Conservation (phyloP, 352 stramenopile genomes). For the Globisporangium mamillatum region DNA sequence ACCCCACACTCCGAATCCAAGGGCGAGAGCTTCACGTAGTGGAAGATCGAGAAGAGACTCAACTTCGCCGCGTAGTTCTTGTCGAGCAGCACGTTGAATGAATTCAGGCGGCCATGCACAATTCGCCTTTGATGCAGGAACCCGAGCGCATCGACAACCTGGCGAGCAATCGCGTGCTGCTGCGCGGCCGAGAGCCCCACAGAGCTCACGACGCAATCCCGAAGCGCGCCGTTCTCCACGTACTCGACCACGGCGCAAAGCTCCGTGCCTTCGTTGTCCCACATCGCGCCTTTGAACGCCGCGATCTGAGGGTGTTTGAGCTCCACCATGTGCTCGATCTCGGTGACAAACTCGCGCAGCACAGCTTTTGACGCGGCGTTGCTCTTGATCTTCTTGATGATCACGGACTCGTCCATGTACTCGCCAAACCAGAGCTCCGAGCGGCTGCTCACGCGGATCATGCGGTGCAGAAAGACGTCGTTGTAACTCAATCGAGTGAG, state of each 20-base stretch:
- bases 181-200: constrained; percentile 50
- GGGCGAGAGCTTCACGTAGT: constrained; percentile 72
- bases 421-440: constrained; percentile 77
- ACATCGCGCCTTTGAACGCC: constrained; percentile 70
- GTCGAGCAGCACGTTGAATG: constrained; percentile 79
- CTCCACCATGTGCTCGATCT: constrained; percentile 75
- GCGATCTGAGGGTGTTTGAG: constrained; percentile 67
- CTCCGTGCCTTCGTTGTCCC: constrained; percentile 65
- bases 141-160: constrained; percentile 63
- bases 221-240: constrained; percentile 60
- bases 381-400: constrained; percentile 84
- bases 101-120: constrained; percentile 70
- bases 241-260: constrained; percentile 74
- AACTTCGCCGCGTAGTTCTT: constrained; percentile 63
- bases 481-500: constrained; percentile 67
- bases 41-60: constrained; percentile 75
- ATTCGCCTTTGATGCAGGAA: constrained; percentile 72
- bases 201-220: constrained; percentile 46
- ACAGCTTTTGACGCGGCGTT: constrained; percentile 60
- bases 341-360: constrained; percentile 74
- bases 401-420: constrained; percentile 57
- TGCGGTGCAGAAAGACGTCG: constrained; percentile 67
- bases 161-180: constrained; percentile 62
- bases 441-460: constrained; percentile 67
- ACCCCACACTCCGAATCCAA: constrained; percentile 63